These are phyloP conservation scores for Aechmea fasciata DNA, from an alignment of 176 grass and related monocot species.

Conservation along the genomic window DNA sequence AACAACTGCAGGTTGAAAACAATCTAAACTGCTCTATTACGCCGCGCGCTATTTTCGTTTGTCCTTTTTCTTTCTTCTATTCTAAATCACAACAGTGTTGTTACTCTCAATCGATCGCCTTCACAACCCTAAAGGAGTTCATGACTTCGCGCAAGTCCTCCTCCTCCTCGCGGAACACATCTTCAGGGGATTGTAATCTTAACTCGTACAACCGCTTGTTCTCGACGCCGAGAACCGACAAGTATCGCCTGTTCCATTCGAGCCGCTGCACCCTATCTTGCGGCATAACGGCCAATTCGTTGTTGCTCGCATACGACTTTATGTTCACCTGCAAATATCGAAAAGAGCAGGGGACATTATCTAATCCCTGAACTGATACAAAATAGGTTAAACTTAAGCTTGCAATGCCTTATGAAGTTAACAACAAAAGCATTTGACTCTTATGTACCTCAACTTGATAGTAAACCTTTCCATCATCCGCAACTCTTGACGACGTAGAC, in stretches of 20 bases:
- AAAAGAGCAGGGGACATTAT: not conserved
- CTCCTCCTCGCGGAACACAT: slow-evolving; percentile 64
- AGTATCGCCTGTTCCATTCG: slow-evolving; percentile 84
- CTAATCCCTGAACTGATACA: not conserved
- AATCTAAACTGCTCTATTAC: no score
- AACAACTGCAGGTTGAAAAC: no score
- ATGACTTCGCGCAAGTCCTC: slow-evolving; percentile 64
- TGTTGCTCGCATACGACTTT: slow-evolving; percentile 88
- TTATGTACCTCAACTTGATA: slow-evolving; percentile 78
- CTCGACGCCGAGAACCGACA: slow-evolving; percentile 80
- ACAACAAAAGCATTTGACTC: not conserved
- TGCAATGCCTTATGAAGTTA: not conserved
- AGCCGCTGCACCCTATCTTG: slow-evolving; percentile 64
- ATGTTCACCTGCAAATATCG: slow-evolving; percentile 62
- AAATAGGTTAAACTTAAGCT: not conserved
- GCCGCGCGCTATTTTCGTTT: no score
- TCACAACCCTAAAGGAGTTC: slow-evolving; percentile 75
- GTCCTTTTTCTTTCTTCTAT: not conserved
- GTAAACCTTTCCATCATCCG: slow-evolving; percentile 70
- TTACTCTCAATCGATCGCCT: slow-evolving; percentile 9
- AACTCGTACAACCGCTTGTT: slow-evolving; percentile 82
- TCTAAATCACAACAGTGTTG: not conserved
- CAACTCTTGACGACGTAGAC: slow-evolving; percentile 48
- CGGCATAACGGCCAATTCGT: slow-evolving; percentile 92
- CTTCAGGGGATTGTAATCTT: slow-evolving; percentile 66